These are phyloP conservation scores for Aspergillus fumigatiaffinis DNA, from an alignment of 2,329 filamentous ascomycete genomes.

Conservation along the genomic window DNA sequence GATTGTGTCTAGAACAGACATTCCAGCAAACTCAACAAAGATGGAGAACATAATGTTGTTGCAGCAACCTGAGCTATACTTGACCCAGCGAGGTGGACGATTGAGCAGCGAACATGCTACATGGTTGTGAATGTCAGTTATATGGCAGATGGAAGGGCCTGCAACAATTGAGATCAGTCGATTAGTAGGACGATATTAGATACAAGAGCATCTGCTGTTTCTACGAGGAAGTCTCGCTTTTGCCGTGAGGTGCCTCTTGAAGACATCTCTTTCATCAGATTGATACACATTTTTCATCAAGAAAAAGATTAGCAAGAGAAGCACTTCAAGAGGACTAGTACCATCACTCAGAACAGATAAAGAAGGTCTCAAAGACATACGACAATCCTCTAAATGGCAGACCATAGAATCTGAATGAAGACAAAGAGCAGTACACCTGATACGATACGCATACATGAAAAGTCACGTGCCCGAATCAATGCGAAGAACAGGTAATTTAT, in stretches of 20 bases:
- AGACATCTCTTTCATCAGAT: background rate
- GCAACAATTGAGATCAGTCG: background rate
- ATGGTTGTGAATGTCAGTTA: background rate
- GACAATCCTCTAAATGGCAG: background rate
- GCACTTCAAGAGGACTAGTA: background rate
- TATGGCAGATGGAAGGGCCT: background rate
- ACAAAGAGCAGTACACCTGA: background rate
- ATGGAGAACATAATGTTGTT: background rate
- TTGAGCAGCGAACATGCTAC: conserved; percentile 1
- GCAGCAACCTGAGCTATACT: background rate
- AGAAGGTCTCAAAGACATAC: background rate
- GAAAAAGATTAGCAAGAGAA: background rate
- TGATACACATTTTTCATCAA: background rate
- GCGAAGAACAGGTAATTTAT: background rate
- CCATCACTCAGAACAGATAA: background rate
- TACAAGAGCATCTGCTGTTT: background rate
- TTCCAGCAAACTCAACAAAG: background rate
- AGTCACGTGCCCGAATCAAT: background rate
- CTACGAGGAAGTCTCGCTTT: background rate
- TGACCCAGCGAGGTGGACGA: background rate
- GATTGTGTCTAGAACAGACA: background rate
- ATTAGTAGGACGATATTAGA: background rate
- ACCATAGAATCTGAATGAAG: background rate
- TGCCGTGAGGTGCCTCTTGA: background rate
- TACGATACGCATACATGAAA: background rate